These are phyloP conservation scores for Larix kaempferi DNA, from an alignment of 75 land plant species.

Conservation along the genomic window DNA sequence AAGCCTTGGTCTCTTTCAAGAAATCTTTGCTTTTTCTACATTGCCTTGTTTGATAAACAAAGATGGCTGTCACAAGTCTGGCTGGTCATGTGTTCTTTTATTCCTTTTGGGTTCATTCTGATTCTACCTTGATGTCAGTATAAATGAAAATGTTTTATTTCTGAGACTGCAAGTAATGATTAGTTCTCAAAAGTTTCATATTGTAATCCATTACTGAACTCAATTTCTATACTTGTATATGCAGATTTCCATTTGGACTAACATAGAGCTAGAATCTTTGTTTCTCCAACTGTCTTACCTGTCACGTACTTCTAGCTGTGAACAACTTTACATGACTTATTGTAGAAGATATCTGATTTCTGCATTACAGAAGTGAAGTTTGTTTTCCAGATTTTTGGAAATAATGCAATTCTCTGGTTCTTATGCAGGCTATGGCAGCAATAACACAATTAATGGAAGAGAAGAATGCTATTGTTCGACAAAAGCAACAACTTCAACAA, in stretches of 20 bases:
- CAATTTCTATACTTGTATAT: too few species aligned
- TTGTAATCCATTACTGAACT: too few species aligned
- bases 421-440: conserved; percentile 24
- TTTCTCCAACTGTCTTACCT: neutral
- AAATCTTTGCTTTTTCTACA: neutral
- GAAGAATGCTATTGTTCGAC: conserved; percentile 26
- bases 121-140: too few species aligned
- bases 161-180: too few species aligned
- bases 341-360: neutral
- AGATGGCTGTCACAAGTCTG: too few species aligned
- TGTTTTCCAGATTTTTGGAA: neutral
- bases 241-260: too few species aligned
- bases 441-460: conserved; percentile 31
- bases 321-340: neutral
- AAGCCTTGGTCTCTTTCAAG: neutral
- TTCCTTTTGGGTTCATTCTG: too few species aligned
- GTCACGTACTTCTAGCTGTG: neutral
- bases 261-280: neutral
- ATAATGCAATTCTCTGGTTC: neutral
- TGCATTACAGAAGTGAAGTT: neutral
- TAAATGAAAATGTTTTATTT: too few species aligned
- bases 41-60: too few species aligned
- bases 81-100: too few species aligned
- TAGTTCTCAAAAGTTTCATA: too few species aligned
- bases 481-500: conserved; percentile 27